Evolutionary conservation across 2,329 filamentous ascomycete species (phyloP).

Genomic region (Alternaria tenuissima): DNA sequence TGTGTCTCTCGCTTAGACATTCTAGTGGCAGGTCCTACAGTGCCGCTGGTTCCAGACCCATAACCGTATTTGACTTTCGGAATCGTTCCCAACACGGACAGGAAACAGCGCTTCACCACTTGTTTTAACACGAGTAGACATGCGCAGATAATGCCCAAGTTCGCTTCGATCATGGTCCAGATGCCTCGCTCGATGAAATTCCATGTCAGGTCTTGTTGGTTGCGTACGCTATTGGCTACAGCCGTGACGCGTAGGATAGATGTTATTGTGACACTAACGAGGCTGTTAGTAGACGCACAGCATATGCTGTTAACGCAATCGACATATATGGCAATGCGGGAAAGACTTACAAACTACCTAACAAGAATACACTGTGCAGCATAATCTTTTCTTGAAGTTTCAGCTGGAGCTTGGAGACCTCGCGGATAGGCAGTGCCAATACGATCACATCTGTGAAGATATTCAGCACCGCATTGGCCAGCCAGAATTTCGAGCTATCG

Average conservation of each 20-base stretch:
- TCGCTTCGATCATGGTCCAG: conserved; percentile 14
- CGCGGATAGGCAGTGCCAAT: conserved; percentile 12
- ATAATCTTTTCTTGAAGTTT: conserved; percentile 14
- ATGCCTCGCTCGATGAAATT: conserved; percentile 15
- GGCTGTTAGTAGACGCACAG: not conserved
- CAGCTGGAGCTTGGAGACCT: conserved; percentile 10
- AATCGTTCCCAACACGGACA: not conserved
- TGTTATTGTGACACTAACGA: conserved; percentile 10
- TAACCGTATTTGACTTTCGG: not conserved
- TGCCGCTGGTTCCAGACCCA: not conserved
- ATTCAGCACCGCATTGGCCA: conserved; percentile 16
- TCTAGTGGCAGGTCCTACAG: not conserved
- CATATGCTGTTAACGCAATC: not conserved
- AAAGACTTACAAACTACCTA: conserved; percentile 7
- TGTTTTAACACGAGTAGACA: conserved; percentile 17
- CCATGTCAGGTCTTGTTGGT: conserved; percentile 15
- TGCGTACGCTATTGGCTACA: conserved; percentile 16
- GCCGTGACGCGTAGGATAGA: conserved; percentile 18
- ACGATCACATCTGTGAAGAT: conserved; percentile 17
- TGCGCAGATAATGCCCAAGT: conserved; percentile 15
- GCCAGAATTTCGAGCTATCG: conserved; percentile 15
- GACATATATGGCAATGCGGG: not conserved
- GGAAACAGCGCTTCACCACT: not conserved
- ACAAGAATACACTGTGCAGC: conserved; percentile 10
- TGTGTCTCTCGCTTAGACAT: not conserved